phyloP scores from a whole-genome alignment of 2,329 filamentous ascomycete species.

The Cadophora malorum region DNA sequence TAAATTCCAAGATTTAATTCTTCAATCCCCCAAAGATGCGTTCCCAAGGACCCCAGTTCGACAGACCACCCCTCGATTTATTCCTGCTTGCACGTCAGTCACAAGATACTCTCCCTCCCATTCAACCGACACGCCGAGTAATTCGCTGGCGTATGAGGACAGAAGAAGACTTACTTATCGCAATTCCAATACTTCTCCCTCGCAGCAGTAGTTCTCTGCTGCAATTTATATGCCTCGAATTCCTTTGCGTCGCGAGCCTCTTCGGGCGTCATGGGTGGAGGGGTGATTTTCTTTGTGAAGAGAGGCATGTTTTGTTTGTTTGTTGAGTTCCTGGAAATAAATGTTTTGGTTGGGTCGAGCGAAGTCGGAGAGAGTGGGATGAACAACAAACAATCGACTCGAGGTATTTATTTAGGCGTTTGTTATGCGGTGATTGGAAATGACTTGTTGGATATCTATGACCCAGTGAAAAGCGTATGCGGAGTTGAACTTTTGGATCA shows the following conservation, averaged over 20 bases:
- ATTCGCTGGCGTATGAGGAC: too few relatives aligned
- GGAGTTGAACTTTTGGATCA: background rate
- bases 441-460: background rate
- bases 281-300: slow-evolving; percentile 12
- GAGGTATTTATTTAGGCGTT: background rate
- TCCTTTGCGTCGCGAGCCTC: slow-evolving; percentile 11
- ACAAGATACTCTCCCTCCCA: too few relatives aligned
- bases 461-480: background rate
- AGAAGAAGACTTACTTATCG: slow-evolving; percentile 1
- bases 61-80: background rate
- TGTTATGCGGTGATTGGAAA: background rate
- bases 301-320: background rate
- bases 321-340: background rate
- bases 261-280: slow-evolving; percentile 12
- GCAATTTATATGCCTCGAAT: slow-evolving; percentile 15
- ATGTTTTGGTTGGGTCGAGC: background rate
- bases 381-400: background rate
- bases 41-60: background rate
- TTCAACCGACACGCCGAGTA: too few relatives aligned
- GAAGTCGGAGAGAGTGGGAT: background rate
- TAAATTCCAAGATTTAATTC: background rate
- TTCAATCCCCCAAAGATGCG: background rate
- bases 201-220: slow-evolving; percentile 8
- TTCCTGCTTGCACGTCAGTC: background rate
- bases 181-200: slow-evolving; percentile 9